phyloP scores from a whole-genome alignment of 306 rosid genomes.

The Medicago arabica region DNA sequence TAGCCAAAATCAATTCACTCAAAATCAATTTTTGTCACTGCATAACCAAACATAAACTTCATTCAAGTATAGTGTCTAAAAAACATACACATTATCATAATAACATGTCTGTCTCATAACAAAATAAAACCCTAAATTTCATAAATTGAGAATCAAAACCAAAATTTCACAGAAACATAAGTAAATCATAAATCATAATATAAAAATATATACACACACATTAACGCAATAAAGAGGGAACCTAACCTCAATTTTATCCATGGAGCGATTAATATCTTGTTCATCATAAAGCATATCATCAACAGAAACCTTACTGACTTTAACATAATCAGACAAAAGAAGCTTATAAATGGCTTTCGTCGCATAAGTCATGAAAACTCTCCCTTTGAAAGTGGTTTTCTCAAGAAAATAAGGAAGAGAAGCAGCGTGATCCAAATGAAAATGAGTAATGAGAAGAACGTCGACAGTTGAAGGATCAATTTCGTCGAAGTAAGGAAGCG shows the following conservation, averaged over 20 bases:
- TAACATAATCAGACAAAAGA: constrained; percentile 80
- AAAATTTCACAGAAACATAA: too few relatives aligned
- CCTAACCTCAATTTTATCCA: constrained; percentile 92
- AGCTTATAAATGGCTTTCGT: constrained; percentile 91
- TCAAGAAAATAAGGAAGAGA: constrained; percentile 92
- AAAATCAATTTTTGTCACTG: too few relatives aligned
- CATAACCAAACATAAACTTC: too few relatives aligned
- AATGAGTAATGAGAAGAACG: constrained; percentile 90
- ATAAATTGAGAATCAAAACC: not conserved
- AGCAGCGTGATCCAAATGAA: constrained; percentile 94
- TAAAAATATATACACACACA: too few relatives aligned
- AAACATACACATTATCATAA: not conserved
- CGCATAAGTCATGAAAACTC: constrained; percentile 96
- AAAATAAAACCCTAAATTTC: not conserved
- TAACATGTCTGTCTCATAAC: not conserved
- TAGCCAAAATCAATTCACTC: too few relatives aligned
- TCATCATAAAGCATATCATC: constrained; percentile 90
- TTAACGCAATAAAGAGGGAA: too few relatives aligned
- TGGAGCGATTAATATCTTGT: constrained; percentile 91
- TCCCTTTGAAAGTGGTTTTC: constrained; percentile 90
- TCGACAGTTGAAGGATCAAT: constrained; percentile 91
- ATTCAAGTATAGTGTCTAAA: not conserved
- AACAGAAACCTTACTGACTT: constrained; percentile 92
- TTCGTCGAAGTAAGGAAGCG: constrained; percentile 93
- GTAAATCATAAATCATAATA: too few relatives aligned